A percentile compares a stretch with the other conserved stretches of the same genome.
Conservation (phyloP, 352 stramenopile species). For the Elongisporangium prolatum region DNA sequence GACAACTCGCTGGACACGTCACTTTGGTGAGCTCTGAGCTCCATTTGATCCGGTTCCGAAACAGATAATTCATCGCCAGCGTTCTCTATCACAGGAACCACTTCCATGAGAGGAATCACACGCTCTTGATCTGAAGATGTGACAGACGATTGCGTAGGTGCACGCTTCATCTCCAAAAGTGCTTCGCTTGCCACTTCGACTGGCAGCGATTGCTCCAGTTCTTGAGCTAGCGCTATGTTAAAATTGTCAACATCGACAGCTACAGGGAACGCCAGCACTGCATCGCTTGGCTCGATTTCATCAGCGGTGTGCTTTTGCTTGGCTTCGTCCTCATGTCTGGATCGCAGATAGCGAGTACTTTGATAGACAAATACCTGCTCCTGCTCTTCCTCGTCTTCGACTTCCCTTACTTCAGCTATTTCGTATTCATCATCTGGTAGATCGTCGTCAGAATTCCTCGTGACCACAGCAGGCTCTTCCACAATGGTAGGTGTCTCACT, state of each 20-base stretch:
- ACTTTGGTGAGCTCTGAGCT: neutral
- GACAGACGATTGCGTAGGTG: neutral
- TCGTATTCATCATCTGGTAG: neutral
- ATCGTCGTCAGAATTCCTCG: neutral
- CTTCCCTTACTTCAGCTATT: slow-evolving; percentile 3
- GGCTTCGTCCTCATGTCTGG: neutral
- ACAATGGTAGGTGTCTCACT: neutral
- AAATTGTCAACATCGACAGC: slow-evolving; percentile 1
- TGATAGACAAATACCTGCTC: slow-evolving; percentile 2
- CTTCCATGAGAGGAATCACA: neutral
- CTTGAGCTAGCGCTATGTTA: slow-evolving; percentile 1
- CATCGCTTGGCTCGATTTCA: neutral
- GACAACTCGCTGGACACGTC: neutral
- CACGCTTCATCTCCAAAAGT: slow-evolving; percentile 6
- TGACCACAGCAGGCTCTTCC: neutral
- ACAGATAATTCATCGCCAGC: neutral
- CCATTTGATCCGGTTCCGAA: neutral
- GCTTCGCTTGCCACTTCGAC: neutral
- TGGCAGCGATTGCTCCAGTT: neutral
- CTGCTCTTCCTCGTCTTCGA: slow-evolving; percentile 4
- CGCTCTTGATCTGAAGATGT: neutral
- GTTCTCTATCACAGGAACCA: neutral
- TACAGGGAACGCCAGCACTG: slow-evolving; percentile 1
- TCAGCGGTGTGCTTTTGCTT: neutral
- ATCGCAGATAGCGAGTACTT: neutral